phyloP scores from a whole-genome alignment of 2,329 filamentous ascomycete species.

The Aspergillus nomiae region DNA sequence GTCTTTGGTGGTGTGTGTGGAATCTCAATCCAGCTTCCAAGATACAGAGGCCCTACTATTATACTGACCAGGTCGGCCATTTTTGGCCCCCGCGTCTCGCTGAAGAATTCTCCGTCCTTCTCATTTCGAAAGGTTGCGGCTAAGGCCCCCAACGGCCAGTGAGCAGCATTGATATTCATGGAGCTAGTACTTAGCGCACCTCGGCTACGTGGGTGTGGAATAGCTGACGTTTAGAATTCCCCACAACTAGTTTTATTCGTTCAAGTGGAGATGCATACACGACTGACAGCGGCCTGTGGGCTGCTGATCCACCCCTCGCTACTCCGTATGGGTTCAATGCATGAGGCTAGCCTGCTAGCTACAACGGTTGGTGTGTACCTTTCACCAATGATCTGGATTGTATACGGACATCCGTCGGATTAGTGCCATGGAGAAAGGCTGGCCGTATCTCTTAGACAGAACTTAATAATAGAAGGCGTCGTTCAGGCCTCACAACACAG shows the following conservation, averaged over 20 bases:
- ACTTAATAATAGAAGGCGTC: background rate
- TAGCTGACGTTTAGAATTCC: background rate
- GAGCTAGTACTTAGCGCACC: background rate
- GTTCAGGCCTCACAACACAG: background rate
- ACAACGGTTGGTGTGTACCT: background rate
- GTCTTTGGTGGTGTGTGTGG: too few species aligned
- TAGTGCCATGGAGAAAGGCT: background rate
- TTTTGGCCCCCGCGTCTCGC: background rate
- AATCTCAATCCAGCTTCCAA: too few species aligned
- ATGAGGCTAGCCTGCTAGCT: background rate
- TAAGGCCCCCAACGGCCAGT: background rate
- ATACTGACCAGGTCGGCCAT: background rate
- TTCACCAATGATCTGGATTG: background rate
- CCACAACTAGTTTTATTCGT: background rate
- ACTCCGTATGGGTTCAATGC: background rate
- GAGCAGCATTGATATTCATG: background rate
- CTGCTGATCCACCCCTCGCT: background rate
- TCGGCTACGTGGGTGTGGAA: background rate
- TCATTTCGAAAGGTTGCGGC: background rate
- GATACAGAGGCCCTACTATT: background rate
- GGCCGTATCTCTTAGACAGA: background rate
- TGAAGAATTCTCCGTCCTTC: background rate
- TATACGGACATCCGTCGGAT: background rate
- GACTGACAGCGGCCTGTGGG: background rate
- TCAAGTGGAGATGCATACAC: background rate